A percentile compares a stretch with the other conserved stretches of the same genome.
Evolutionary conservation across 75 land plant species (phyloP).

Genomic region (Larix kaempferi): DNA sequence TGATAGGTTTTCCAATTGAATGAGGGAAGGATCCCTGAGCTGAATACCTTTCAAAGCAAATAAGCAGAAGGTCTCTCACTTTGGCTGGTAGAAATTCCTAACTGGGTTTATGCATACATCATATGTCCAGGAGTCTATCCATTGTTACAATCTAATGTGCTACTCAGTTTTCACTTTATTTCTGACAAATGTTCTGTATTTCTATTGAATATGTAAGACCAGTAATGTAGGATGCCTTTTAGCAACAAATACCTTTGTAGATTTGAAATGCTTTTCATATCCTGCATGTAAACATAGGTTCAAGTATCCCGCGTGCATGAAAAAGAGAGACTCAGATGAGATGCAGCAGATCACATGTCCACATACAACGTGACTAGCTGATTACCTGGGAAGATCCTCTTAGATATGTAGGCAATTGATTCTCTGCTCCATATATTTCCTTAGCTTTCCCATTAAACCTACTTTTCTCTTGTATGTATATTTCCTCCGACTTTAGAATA

Average conservation of each 20-base stretch:
- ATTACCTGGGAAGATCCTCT: not conserved
- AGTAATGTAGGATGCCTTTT: not conserved
- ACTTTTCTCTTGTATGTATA: not conserved
- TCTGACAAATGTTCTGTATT: not conserved
- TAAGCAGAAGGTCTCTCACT: not conserved
- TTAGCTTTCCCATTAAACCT: too few species aligned
- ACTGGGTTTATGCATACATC: not conserved
- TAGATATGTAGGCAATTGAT: too few species aligned
- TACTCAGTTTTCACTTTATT: not conserved
- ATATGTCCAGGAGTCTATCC: not conserved
- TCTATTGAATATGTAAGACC: not conserved
- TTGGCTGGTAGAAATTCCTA: conserved; percentile 3
- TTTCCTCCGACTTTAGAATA: not conserved
- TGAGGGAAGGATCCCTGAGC: not conserved
- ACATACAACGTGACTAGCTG: not conserved
- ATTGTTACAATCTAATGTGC: too few species aligned
- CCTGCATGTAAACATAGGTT: not conserved
- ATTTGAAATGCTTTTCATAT: not conserved
- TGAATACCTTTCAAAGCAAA: not conserved
- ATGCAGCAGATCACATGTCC: not conserved
- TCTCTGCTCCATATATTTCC: too few species aligned
- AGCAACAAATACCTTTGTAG: not conserved
- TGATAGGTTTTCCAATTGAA: not conserved
- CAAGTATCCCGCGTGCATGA: not conserved
- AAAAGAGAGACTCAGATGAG: not conserved